phyloP scores from a whole-genome alignment of 257 asterid genomes.

The Prunella vulgaris region DNA sequence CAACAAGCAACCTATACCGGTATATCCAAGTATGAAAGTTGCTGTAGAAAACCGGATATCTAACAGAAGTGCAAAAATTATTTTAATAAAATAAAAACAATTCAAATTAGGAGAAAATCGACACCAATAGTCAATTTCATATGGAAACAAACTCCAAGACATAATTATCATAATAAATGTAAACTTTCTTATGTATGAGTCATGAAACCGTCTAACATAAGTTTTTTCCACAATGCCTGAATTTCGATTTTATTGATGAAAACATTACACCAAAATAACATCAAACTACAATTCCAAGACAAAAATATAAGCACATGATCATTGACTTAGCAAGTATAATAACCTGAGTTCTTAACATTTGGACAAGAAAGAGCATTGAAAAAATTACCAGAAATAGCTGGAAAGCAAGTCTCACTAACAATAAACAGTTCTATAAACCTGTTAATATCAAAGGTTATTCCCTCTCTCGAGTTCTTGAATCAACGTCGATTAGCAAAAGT shows the following conservation, averaged over 20 bases:
- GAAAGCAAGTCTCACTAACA: not conserved
- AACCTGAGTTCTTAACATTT: not conserved
- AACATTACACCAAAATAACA: too few relatives aligned
- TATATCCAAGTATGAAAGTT: not conserved
- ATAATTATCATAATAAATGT: too few relatives aligned
- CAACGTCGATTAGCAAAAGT: not conserved
- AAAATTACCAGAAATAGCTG: not conserved
- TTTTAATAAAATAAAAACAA: not conserved
- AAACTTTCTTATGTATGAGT: too few relatives aligned
- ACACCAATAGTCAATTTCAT: not conserved
- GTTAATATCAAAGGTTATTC: not conserved
- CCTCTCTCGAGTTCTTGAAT: constrained; percentile 10
- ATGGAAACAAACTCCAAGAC: not conserved
- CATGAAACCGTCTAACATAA: too few relatives aligned
- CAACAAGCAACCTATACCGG: too few relatives aligned
- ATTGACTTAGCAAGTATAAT: not conserved
- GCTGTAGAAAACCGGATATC: not conserved
- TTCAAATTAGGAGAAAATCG: not conserved
- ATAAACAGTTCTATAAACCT: not conserved
- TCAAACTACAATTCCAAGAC: not conserved
- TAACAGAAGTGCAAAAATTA: not conserved
- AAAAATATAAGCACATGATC: not conserved
- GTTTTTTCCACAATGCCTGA: too few relatives aligned
- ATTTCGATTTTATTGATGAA: too few relatives aligned
- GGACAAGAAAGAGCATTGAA: too few relatives aligned